Percentiles rank a stretch among this genome's conserved stretches.
Conservation (phyloP, 73 alveolate species). For the Tetrahymena thermophila region DNA sequence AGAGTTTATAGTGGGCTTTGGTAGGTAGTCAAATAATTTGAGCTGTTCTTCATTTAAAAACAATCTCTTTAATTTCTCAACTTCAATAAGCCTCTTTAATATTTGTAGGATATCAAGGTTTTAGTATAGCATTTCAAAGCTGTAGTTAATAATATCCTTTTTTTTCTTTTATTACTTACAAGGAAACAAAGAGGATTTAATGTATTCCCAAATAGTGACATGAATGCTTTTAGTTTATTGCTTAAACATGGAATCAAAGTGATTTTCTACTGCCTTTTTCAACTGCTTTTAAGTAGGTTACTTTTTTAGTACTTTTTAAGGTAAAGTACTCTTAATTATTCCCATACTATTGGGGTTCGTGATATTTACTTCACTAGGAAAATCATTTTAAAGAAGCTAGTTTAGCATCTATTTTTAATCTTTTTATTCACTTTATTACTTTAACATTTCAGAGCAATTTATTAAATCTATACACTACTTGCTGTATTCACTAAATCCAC, state of each 20-base stretch:
- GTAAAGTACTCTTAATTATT: neutral
- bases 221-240: neutral
- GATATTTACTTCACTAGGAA: neutral
- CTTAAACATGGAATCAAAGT: neutral
- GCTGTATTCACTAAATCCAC: neutral
- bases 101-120: constrained; percentile 22
- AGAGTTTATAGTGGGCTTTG: constrained; percentile 8
- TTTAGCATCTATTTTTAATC: neutral
- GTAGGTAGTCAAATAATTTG: constrained; percentile 35
- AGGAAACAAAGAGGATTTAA: neutral
- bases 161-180: neutral
- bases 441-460: neutral
- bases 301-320: neutral
- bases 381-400: neutral
- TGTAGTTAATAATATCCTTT: constrained; percentile 3
- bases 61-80: constrained; percentile 30
- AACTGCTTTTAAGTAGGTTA: neutral
- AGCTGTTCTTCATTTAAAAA: constrained; percentile 8
- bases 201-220: neutral
- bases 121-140: constrained; percentile 1
- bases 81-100: constrained; percentile 17
- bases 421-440: neutral
- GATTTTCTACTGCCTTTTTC: neutral
- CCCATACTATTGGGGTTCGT: neutral
- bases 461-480: neutral